phyloP scores from a whole-genome alignment of 805 yeast species.

The Saccharomycopsis microspora region DNA sequence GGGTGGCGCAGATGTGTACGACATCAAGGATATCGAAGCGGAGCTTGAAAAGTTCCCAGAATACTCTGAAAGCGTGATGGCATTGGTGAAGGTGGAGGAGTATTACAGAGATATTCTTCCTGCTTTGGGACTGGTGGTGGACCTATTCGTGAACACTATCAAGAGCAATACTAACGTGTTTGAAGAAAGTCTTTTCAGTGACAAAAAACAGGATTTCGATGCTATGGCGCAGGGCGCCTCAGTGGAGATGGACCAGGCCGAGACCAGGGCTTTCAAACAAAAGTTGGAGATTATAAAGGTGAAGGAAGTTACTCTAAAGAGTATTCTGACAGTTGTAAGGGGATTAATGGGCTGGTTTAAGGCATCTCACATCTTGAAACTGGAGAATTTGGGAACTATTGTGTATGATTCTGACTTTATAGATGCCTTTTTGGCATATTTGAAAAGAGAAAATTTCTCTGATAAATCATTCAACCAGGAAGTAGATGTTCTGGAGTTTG shows the following conservation, averaged over 20 bases:
- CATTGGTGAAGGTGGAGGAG: conserved; percentile 45
- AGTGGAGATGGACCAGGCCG: conserved; percentile 1
- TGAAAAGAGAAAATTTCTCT: conserved; percentile 19
- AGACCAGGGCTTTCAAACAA: conserved; percentile 16
- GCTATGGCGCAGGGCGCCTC: background rate
- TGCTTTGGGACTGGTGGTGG: conserved; percentile 50
- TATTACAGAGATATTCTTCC: conserved; percentile 45
- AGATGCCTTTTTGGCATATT: conserved; percentile 17
- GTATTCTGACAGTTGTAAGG: conserved; percentile 40
- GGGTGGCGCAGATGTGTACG: conserved; percentile 22
- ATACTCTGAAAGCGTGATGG: conserved; percentile 25
- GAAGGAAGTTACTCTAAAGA: conserved; percentile 54
- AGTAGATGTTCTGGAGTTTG: conserved; percentile 14
- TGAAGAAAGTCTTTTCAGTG: conserved; percentile 22
- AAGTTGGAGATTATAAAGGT: conserved; percentile 44
- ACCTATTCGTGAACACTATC: conserved; percentile 54
- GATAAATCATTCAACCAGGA: conserved; percentile 23
- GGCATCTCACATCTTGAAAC: conserved; percentile 64
- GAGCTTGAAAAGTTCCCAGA: conserved; percentile 26
- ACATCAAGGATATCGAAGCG: conserved; percentile 19
- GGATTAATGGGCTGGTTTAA: conserved; percentile 69
- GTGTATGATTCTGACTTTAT: conserved; percentile 61
- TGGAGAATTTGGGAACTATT: conserved; percentile 59
- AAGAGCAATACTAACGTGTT: conserved; percentile 26
- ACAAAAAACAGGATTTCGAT: conserved; percentile 7